These are phyloP conservation scores for Trichoderma koningiopsis DNA, from an alignment of 2,329 filamentous ascomycete species.

Conservation along the genomic window DNA sequence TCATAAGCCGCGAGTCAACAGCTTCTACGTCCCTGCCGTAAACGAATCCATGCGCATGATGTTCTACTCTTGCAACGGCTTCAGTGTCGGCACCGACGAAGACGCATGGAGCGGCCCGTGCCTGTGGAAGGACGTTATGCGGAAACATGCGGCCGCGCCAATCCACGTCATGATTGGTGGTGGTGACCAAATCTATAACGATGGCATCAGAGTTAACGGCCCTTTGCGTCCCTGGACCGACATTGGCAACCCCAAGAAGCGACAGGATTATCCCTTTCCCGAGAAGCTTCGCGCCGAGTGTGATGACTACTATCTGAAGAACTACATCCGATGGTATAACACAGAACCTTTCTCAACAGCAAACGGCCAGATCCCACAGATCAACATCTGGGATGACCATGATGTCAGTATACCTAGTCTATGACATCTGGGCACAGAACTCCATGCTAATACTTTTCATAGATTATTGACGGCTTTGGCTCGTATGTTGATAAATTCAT, in stretches of 20 bases:
- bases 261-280: conserved; percentile 76
- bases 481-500: conserved; percentile 95
- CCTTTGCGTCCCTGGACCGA: conserved; percentile 81
- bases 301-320: conserved; percentile 87
- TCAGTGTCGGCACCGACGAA: conserved; percentile 84
- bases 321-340: conserved; percentile 83
- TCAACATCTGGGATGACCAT: conserved; percentile 99
- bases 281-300: conserved; percentile 78
- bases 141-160: conserved; percentile 74
- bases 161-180: conserved; percentile 97
- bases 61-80: conserved; percentile 98
- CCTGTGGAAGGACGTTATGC: conserved; percentile 90
- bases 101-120: conserved; percentile 87
- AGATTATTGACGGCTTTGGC: conserved; percentile 90
- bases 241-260: conserved; percentile 80
- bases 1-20: conserved; percentile 61
- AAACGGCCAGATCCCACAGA: conserved; percentile 88
- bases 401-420: conserved; percentile 60
- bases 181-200: conserved; percentile 96
- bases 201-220: conserved; percentile 82
- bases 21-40: conserved; percentile 81
- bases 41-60: conserved; percentile 95
- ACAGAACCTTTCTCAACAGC: conserved; percentile 82
- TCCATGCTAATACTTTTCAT: conserved; percentile 46
- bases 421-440: not conserved